Percentiles rank a stretch among this genome's conserved stretches.
phyloP scores from a whole-genome alignment of 176 grass and related monocot genomes.

The Zoysia japonica region DNA sequence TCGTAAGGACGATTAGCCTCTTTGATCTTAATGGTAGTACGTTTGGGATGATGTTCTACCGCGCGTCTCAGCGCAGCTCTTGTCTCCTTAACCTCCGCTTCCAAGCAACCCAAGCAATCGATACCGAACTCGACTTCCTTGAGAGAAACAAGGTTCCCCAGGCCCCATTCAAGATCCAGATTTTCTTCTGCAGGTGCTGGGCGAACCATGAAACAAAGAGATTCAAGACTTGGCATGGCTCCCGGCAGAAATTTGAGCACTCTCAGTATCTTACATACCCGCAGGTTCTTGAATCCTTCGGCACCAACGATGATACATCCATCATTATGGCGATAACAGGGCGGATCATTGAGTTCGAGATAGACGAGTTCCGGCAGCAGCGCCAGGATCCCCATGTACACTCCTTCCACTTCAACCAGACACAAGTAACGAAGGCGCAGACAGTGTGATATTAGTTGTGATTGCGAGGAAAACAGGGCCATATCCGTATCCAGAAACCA shows the following conservation, averaged over 20 bases:
- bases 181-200: too few relatives aligned
- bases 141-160: too few relatives aligned
- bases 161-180: too few relatives aligned
- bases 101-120: too few relatives aligned
- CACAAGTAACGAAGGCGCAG: accelerated
- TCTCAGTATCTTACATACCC: neutral
- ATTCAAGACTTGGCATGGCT: neutral
- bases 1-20: too few relatives aligned
- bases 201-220: neutral
- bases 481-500: too few relatives aligned
- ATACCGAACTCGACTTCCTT: too few relatives aligned
- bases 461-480: neutral
- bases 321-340: too few relatives aligned
- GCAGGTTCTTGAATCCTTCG: neutral
- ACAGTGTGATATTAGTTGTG: neutral
- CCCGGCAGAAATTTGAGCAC: neutral
- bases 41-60: too few relatives aligned
- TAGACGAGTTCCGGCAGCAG: neutral
- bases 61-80: too few relatives aligned
- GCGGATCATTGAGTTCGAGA: neutral
- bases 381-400: neutral
- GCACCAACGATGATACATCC: neutral
- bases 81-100: too few relatives aligned
- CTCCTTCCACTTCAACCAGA: neutral
- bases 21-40: too few relatives aligned